Percentiles rank a stretch among this genome's conserved stretches.
These are phyloP conservation scores for Gossypium bickii DNA, from an alignment of 345 rosid species.

Conservation along the genomic window DNA sequence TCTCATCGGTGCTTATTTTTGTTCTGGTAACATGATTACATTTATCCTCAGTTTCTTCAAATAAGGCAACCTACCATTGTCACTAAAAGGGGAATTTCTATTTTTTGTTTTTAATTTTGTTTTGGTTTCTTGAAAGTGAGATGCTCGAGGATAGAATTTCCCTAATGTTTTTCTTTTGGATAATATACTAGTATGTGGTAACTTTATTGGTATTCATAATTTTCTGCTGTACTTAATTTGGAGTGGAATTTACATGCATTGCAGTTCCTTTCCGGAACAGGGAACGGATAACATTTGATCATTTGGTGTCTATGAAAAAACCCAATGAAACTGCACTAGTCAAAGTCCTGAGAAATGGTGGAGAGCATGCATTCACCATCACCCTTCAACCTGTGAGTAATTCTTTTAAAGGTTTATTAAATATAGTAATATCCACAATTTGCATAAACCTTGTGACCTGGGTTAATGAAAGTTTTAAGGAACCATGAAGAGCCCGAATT, in stretches of 20 bases:
- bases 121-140: not conserved
- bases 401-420: slow-evolving; percentile 2
- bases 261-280: slow-evolving; percentile 85
- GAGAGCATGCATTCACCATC: slow-evolving; percentile 53
- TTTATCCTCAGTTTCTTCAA: not conserved
- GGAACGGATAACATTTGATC: slow-evolving; percentile 83
- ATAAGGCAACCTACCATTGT: not conserved
- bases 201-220: not conserved
- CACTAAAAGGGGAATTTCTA: not conserved
- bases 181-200: not conserved
- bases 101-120: not conserved
- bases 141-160: not conserved
- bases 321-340: slow-evolving; percentile 59
- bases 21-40: not conserved
- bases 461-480: not conserved
- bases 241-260: slow-evolving; percentile 10
- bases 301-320: slow-evolving; percentile 90
- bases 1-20: not conserved
- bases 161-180: not conserved
- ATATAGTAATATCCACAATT: not conserved
- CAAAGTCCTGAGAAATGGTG: slow-evolving; percentile 62
- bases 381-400: slow-evolving; percentile 63
- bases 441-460: not conserved
- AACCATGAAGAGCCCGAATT: not conserved
- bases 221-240: slow-evolving; percentile 16